Percentiles rank a stretch among this genome's conserved stretches.
These are phyloP conservation scores for Plenodomus tracheiphilus DNA, from an alignment of 2,329 filamentous ascomycete species.

Conservation along the genomic window DNA sequence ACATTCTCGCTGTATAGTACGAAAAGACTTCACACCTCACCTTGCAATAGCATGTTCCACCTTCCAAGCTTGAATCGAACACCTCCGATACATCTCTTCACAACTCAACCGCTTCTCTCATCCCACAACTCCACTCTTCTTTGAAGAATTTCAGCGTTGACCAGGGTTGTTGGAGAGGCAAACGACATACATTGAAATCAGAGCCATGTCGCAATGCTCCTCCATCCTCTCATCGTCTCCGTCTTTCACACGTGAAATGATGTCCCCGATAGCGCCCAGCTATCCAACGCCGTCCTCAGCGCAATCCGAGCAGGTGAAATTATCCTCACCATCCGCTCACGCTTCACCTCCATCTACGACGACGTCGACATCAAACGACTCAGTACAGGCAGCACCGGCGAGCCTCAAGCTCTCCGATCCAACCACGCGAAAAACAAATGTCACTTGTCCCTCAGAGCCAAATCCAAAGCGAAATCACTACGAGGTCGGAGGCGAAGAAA, in stretches of 20 bases:
- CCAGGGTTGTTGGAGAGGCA: neutral
- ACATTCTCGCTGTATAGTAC: neutral
- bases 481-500: conserved; percentile 1
- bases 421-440: conserved; percentile 3
- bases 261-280: neutral
- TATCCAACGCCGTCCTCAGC: neutral
- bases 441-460: neutral
- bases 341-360: neutral
- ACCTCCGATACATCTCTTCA: too few species aligned
- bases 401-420: neutral
- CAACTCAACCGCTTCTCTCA: too few species aligned
- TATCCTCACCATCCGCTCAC: too few species aligned
- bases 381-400: neutral
- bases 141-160: neutral
- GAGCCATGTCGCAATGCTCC: conserved; percentile 14
- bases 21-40: too few species aligned
- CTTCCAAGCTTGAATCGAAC: too few species aligned
- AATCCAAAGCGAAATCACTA: conserved; percentile 13
- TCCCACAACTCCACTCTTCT: neutral
- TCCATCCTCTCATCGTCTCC: conserved; percentile 13
- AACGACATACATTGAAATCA: conserved; percentile 5
- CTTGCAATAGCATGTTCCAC: too few species aligned
- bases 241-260: conserved; percentile 2
- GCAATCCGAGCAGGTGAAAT: too few species aligned
- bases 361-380: neutral